phyloP scores from a whole-genome alignment of 768 basidiomycete genomes.

The Trichaptum fuscoviolaceum region DNA sequence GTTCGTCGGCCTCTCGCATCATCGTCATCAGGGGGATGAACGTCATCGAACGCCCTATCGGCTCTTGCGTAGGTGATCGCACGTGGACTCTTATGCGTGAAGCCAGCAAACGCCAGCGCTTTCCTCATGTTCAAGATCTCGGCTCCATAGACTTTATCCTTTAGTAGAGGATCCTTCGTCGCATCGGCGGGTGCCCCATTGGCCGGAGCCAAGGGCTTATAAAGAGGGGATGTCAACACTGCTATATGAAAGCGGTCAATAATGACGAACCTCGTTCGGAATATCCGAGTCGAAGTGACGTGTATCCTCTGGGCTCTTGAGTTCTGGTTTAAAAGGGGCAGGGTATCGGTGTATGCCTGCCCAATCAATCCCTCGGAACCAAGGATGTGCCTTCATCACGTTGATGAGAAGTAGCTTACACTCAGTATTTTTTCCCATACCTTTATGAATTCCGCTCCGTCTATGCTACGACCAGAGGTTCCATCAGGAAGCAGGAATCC shows the following conservation, averaged over 20 bases:
- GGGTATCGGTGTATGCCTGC: conserved; percentile 73
- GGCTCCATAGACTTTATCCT: conserved; percentile 79
- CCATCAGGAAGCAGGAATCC: conserved; percentile 54
- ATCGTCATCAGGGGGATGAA: conserved; percentile 43
- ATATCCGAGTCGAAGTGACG: conserved; percentile 95
- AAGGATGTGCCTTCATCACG: conserved; percentile 63
- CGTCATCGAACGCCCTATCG: conserved; percentile 64
- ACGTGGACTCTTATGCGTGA: conserved; percentile 86
- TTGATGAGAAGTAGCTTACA: neutral
- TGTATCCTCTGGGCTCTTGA: conserved; percentile 80
- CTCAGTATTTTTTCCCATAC: conserved; percentile 30
- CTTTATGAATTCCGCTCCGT: conserved; percentile 91
- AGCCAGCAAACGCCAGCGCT: conserved; percentile 84
- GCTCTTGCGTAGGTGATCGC: conserved; percentile 70
- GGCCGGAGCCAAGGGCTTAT: conserved; percentile 80
- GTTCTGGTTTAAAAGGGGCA: conserved; percentile 87
- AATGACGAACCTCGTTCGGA: conserved; percentile 71
- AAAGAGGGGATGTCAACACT: conserved; percentile 28
- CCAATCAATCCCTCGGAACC: conserved; percentile 92
- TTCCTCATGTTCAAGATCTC: conserved; percentile 89
- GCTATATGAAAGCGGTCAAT: conserved; percentile 21
- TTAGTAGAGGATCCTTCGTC: conserved; percentile 85
- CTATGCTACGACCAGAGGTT: conserved; percentile 43
- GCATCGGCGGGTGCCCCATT: conserved; percentile 80
- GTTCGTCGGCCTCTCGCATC: conserved; percentile 59